These are phyloP conservation scores for Diaporthe humulicola DNA, from an alignment of 2,329 filamentous ascomycete species.

Conservation along the genomic window DNA sequence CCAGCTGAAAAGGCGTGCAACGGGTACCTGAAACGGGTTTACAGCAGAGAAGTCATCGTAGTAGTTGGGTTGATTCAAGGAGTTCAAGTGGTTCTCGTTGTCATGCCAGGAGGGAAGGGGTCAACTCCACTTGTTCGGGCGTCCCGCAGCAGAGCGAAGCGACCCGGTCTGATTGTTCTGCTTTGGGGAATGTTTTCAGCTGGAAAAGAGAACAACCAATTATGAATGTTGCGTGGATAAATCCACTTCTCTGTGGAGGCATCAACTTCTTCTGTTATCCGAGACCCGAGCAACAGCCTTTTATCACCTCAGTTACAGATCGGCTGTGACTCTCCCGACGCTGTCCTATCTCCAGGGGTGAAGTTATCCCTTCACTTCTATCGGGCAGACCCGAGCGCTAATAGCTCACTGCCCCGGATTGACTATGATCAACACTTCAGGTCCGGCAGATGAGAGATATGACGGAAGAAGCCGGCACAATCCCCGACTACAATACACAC, in stretches of 20 bases:
- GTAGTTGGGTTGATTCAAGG: too few species aligned
- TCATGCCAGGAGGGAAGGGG: not conserved
- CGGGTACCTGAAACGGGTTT: not conserved
- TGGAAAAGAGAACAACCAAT: not conserved
- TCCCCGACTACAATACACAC: not conserved
- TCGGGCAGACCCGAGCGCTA: not conserved
- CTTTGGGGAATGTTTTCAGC: not conserved
- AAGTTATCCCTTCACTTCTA: too few species aligned
- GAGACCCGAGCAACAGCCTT: too few species aligned
- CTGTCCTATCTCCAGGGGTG: too few species aligned
- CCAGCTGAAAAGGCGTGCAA: not conserved
- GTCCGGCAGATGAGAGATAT: not conserved
- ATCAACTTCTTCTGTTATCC: too few species aligned
- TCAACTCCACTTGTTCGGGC: slow-evolving; percentile 2
- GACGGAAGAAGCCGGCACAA: too few species aligned
- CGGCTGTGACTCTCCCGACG: not conserved
- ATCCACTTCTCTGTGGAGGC: not conserved
- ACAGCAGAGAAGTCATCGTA: not conserved
- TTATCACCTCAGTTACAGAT: too few species aligned
- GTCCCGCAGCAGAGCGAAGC: not conserved
- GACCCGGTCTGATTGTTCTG: too few species aligned
- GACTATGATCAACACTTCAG: not conserved
- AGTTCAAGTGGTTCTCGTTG: not conserved
- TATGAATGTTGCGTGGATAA: not conserved
- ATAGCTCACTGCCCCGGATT: not conserved